A percentile compares a stretch with the other conserved stretches of the same genome.
These are phyloP conservation scores for Persicaria tinctoria DNA, from an alignment of 148 eudicot species.

Conservation along the genomic window DNA sequence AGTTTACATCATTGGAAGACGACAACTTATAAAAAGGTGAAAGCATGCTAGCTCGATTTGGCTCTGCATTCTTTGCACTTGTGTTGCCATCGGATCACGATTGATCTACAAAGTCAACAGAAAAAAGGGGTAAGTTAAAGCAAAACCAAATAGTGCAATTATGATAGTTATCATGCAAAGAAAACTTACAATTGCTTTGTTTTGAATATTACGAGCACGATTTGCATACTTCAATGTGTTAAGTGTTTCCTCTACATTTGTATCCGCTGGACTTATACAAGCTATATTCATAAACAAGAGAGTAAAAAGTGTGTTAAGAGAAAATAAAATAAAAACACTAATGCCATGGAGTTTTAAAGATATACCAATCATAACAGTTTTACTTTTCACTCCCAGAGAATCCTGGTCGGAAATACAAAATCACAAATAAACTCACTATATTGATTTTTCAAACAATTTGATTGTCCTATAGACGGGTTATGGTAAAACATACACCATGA, in stretches of 20 bases:
- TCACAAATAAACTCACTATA: background rate
- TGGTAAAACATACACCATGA: conserved; percentile 98
- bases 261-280: conserved; percentile 95
- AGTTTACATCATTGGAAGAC: background rate
- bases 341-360: background rate
- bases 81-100: conserved; percentile 87
- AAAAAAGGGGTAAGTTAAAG: background rate
- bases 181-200: conserved; percentile 84
- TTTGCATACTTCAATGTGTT: conserved; percentile 97
- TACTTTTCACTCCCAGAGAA: conserved; percentile 95
- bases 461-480: conserved; percentile 78
- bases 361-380: conserved; percentile 95
- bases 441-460: conserved; percentile 1
- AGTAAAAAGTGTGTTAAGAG: background rate
- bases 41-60: conserved; percentile 19
- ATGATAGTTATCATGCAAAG: background rate
- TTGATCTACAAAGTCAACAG: conserved; percentile 49
- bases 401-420: conserved; percentile 42
- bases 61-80: conserved; percentile 83
- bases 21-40: background rate
- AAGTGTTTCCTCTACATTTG: conserved; percentile 92
- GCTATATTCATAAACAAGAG: conserved; percentile 32
- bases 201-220: conserved; percentile 97
- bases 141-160: background rate
- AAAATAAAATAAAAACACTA: background rate